Evolutionary conservation across 352 stramenopile species (phyloP).

Genomic region (Globisporangium nodosum): DNA sequence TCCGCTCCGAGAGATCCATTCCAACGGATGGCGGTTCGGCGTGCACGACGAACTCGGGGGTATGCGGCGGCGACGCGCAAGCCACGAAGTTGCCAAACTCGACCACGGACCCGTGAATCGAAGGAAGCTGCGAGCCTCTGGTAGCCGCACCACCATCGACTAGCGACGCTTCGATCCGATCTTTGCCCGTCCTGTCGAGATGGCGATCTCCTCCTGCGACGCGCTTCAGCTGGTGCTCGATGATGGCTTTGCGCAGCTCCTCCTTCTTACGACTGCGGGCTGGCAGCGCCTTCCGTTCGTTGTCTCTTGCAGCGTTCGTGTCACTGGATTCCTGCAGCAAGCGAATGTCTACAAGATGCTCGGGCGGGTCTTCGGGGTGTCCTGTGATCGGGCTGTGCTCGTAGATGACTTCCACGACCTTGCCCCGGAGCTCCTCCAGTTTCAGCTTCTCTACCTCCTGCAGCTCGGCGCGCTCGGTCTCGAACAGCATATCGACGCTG

Average conservation of each 20-base stretch:
- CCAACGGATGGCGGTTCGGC: neutral
- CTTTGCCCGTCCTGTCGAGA: neutral
- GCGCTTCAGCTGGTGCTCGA: conserved; percentile 15
- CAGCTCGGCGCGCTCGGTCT: conserved; percentile 27
- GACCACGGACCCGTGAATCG: conserved; percentile 20
- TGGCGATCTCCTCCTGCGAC: neutral
- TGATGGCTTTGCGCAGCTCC: conserved; percentile 23
- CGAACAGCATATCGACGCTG: conserved; percentile 47
- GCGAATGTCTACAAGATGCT: conserved; percentile 24
- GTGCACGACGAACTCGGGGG: too few species aligned
- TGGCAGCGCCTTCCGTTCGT: neutral
- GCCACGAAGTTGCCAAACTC: conserved; percentile 38
- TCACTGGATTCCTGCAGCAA: neutral
- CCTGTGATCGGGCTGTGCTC: conserved; percentile 41
- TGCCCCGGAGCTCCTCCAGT: conserved; percentile 7
- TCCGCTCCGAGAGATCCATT: neutral
- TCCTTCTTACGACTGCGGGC: conserved; percentile 22
- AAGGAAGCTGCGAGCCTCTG: conserved; percentile 9
- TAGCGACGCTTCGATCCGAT: neutral
- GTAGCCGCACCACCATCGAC: neutral
- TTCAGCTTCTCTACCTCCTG: conserved; percentile 11
- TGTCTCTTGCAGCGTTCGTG: neutral
- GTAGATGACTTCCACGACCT: conserved; percentile 5
- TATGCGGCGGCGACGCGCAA: neutral
- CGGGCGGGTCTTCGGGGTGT: conserved; percentile 26